These are phyloP conservation scores for Penicillium decumbens DNA, from an alignment of 2,329 filamentous ascomycete genomes.

Conservation along the genomic window DNA sequence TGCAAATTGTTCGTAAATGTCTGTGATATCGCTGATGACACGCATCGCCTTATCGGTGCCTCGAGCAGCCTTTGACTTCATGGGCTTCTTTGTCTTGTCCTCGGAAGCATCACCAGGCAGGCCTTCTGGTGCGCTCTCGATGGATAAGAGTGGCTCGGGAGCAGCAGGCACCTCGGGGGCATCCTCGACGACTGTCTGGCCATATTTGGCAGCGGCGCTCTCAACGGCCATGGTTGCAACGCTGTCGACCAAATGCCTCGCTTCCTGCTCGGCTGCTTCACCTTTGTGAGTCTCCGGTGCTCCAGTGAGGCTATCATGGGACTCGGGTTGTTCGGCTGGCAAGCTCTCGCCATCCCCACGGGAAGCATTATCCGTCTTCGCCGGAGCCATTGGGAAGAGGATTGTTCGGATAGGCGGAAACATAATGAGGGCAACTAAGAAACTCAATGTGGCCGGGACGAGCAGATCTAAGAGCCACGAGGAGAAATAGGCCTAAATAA, in stretches of 20 bases:
- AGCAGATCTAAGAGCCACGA: slow-evolving; percentile 73
- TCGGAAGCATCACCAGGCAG: slow-evolving; percentile 48
- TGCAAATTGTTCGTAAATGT: slow-evolving; percentile 60
- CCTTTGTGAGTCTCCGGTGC: slow-evolving; percentile 76
- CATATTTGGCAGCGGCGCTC: slow-evolving; percentile 71
- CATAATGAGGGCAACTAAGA: slow-evolving; percentile 61
- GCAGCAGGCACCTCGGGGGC: slow-evolving; percentile 38
- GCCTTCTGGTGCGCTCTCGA: slow-evolving; percentile 51
- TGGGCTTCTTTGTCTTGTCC: slow-evolving; percentile 70
- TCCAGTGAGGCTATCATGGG: slow-evolving; percentile 71
- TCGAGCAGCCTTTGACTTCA: slow-evolving; percentile 66
- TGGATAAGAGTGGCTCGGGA: slow-evolving; percentile 48
- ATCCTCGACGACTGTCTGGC: slow-evolving; percentile 56
- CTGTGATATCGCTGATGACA: slow-evolving; percentile 55
- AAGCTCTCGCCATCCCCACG: slow-evolving; percentile 46
- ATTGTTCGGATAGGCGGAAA: slow-evolving; percentile 58
- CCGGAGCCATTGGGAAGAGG: slow-evolving; percentile 69
- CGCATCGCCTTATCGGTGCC: slow-evolving; percentile 54
- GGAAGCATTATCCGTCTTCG: slow-evolving; percentile 63
- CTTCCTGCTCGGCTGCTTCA: slow-evolving; percentile 78
- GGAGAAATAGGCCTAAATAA: slow-evolving; percentile 48
- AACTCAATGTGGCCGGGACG: slow-evolving; percentile 55
- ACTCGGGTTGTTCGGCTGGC: slow-evolving; percentile 65
- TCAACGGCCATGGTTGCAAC: slow-evolving; percentile 68
- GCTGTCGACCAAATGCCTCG: slow-evolving; percentile 71